These are phyloP conservation scores for Hippophae gyantsensis DNA, from an alignment of 306 rosid species.

Conservation along the genomic window DNA sequence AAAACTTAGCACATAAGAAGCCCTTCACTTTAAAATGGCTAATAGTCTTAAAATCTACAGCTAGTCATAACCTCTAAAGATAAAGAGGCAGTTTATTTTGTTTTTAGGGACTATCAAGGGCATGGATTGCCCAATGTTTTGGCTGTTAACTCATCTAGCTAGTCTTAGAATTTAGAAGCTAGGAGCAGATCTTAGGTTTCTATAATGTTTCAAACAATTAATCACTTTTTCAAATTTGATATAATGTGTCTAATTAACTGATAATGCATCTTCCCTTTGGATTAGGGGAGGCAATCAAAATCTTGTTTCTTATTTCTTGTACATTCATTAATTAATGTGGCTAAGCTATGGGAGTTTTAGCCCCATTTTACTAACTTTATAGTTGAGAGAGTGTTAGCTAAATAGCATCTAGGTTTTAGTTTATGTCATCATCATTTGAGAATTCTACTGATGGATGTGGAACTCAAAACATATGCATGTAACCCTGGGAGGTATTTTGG, in stretches of 20 bases:
- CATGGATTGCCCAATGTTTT: slow-evolving; percentile 67
- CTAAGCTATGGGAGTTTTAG: slow-evolving; percentile 66
- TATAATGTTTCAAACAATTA: slow-evolving; percentile 15
- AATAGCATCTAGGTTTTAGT: slow-evolving; percentile 10
- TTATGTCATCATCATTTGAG: slow-evolving; percentile 58
- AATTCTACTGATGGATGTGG: slow-evolving; percentile 65
- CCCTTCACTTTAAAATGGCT: slow-evolving; percentile 28
- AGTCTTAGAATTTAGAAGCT: slow-evolving; percentile 29
- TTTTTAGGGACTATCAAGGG: slow-evolving; percentile 36
- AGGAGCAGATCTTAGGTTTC: slow-evolving; percentile 26
- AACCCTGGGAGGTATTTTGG: slow-evolving; percentile 87
- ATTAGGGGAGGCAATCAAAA: slow-evolving; percentile 34
- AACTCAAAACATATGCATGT: slow-evolving; percentile 74
- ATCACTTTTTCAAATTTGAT: too few relatives aligned
- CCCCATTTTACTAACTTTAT: slow-evolving; percentile 43
- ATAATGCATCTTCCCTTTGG: slow-evolving; percentile 39
- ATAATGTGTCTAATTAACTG: slow-evolving; percentile 38
- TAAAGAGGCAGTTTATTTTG: slow-evolving; percentile 22
- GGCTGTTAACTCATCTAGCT: slow-evolving; percentile 50
- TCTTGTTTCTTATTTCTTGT: slow-evolving; percentile 27
- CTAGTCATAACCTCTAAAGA: slow-evolving; percentile 33
- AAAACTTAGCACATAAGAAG: slow-evolving; percentile 19
- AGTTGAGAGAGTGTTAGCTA: slow-evolving; percentile 39
- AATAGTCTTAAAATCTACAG: slow-evolving; percentile 28
- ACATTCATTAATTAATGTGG: slow-evolving; percentile 34